phyloP scores from a whole-genome alignment of 78 protist genomes.

The Dictyostelium citrinum region DNA sequence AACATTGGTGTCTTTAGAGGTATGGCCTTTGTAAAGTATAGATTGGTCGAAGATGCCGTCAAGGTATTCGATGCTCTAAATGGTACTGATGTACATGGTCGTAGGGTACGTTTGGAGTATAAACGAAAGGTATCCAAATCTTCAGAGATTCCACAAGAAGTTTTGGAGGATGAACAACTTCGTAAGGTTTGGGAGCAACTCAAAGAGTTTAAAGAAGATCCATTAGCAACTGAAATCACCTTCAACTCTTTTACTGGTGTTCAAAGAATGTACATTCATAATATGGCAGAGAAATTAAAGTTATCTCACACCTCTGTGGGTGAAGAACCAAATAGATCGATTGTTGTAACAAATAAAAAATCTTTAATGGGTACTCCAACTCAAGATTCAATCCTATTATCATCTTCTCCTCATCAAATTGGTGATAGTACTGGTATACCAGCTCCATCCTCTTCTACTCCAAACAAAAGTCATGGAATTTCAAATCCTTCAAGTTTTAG shows the following conservation, averaged over 20 bases:
- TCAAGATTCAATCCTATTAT: not conserved
- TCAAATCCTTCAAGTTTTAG: not conserved
- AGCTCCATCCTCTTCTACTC: not conserved
- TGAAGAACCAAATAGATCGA: slow-evolving; percentile 67
- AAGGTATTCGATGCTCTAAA: slow-evolving; percentile 74
- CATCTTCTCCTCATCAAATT: slow-evolving; percentile 6
- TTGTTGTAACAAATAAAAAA: slow-evolving; percentile 36
- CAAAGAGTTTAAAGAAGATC: slow-evolving; percentile 55
- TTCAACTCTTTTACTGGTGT: slow-evolving; percentile 64
- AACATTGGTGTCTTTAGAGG: slow-evolving; percentile 77
- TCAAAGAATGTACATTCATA: slow-evolving; percentile 81
- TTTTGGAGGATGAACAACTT: slow-evolving; percentile 74
- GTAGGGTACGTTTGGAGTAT: slow-evolving; percentile 70
- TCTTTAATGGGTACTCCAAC: slow-evolving; percentile 8
- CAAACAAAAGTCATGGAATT: not conserved
- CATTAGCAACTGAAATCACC: slow-evolving; percentile 24
- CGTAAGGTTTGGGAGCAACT: slow-evolving; percentile 67
- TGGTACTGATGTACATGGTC: slow-evolving; percentile 76
- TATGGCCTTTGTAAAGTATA: slow-evolving; percentile 81
- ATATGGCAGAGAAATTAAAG: slow-evolving; percentile 76
- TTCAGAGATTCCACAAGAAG: slow-evolving; percentile 57
- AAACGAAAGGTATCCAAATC: slow-evolving; percentile 67
- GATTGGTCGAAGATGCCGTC: slow-evolving; percentile 65
- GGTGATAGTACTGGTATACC: not conserved
- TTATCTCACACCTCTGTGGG: slow-evolving; percentile 73